Evolutionary conservation across 257 asterid species (phyloP).

Genomic region (Nicotiana obtusifolia): DNA sequence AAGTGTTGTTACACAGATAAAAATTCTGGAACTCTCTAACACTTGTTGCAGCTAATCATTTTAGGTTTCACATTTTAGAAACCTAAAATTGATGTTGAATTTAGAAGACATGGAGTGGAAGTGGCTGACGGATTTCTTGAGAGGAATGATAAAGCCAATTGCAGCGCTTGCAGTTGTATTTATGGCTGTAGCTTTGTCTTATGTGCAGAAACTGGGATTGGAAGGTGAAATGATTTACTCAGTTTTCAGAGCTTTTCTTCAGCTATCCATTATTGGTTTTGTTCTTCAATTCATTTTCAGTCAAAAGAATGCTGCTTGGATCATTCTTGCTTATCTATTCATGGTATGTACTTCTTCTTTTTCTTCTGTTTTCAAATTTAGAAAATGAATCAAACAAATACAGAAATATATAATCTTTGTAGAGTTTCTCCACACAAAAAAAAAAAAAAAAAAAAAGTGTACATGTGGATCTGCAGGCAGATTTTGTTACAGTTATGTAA

Average conservation of each 20-base stretch:
- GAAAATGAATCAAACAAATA: not conserved
- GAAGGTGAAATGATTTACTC: constrained; percentile 76
- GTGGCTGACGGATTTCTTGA: constrained; percentile 56
- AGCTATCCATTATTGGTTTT: constrained; percentile 75
- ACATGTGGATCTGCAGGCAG: no score
- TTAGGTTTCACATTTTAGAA: not conserved
- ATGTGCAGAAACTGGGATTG: constrained; percentile 60
- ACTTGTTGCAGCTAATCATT: not conserved
- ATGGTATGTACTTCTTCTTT: constrained; percentile 43
- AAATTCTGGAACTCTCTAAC: not conserved
- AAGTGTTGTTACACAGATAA: not conserved
- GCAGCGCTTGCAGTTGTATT: constrained; percentile 80
- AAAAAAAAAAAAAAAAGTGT: no score
- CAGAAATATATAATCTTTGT: not conserved
- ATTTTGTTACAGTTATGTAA: not conserved
- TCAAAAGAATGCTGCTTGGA: constrained; percentile 59
- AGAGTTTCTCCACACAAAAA: no score
- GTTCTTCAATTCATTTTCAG: constrained; percentile 81
- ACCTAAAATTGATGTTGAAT: not conserved
- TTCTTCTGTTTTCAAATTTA: not conserved
- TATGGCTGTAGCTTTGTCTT: constrained; percentile 59
- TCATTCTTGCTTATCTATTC: constrained; percentile 78
- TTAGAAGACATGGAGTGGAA: constrained; percentile 46
- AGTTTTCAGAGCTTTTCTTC: constrained; percentile 78
- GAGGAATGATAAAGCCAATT: constrained; percentile 82